phyloP scores from a whole-genome alignment of 257 asterid genomes.

The Solanum tarijense region DNA sequence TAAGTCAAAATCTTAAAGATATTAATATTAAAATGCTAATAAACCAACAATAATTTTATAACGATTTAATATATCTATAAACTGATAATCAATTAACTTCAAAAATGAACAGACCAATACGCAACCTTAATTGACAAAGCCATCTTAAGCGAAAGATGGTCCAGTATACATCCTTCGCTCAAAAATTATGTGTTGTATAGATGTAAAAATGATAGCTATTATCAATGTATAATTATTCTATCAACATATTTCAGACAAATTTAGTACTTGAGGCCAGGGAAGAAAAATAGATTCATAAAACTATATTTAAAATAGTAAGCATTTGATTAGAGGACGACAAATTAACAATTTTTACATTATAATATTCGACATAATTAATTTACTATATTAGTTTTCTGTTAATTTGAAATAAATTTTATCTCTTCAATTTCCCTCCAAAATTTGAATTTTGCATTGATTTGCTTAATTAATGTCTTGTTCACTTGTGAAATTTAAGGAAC shows the following conservation, averaged over 20 bases:
- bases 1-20: too few relatives aligned
- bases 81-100: too few relatives aligned
- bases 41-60: too few relatives aligned
- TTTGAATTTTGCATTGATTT: slow-evolving; percentile 1
- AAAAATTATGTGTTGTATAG: too few relatives aligned
- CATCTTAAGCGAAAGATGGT: too few relatives aligned
- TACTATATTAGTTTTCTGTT: neutral
- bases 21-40: too few relatives aligned
- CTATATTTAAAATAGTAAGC: neutral
- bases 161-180: too few relatives aligned
- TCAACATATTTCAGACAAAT: neutral
- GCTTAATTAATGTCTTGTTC: neutral
- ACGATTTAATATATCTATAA: too few relatives aligned
- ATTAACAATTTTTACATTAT: too few relatives aligned
- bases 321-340: neutral
- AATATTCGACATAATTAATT: neutral
- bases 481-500: neutral
- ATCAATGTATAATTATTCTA: neutral
- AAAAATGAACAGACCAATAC: too few relatives aligned
- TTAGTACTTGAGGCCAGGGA: neutral
- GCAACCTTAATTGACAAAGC: too few relatives aligned
- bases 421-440: neutral
- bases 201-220: too few relatives aligned
- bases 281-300: neutral
- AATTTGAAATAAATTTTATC: neutral